Base-by-base conservation (phyloP, 257 asterid species). In the Scutellaria galericulata region DNA sequence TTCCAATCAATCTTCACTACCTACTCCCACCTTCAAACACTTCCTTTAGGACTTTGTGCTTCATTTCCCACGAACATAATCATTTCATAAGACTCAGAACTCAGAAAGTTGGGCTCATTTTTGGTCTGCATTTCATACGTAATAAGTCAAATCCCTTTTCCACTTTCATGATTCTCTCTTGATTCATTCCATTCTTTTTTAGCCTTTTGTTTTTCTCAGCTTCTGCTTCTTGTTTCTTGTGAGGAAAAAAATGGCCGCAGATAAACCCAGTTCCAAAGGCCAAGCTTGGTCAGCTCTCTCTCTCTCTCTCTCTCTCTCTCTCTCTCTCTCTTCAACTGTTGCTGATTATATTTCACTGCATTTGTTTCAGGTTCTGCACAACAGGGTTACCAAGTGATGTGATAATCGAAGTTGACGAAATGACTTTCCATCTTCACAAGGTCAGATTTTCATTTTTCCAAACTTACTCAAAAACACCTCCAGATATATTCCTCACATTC, bases 351-450 rank as follows among this genome's bases (percentile, higher is more conserved):
- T 74, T 48, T 55, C 20, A 70, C 20, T 44, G 7, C 40, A 1
- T 60, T 75, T 78, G 37, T 73, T 71, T 50, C 88, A 92, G 98
- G 98, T 95, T 95, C 66, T 95, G 97, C 87, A 90, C 97, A 7
- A 88, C 97, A 0, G 99, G 99, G n/a, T 78, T 95, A 61, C 96
- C 97, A 0, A 92, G 98, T 68, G 99, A 95, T 70, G 80, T 92
- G 40, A 75, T 82, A 27, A 85, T 92, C 50, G 92, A 92, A 78
- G 99, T 88, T 1, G 97, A 85, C 31, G 94, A 87, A 40, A 92
- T 95, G 98, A 64, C 96, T 69, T 95, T 92, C 66, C 99, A 95
- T 77, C 97, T 95, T 18, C 99, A 95, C 81, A 92, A 88, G 96
- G 98, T 92, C 58, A 7, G 76, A 62, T 24, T 46, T 37, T 0